Conservation (phyloP, 805 yeast genomes). For the Sugiyamaella boreocaroliniensis region DNA sequence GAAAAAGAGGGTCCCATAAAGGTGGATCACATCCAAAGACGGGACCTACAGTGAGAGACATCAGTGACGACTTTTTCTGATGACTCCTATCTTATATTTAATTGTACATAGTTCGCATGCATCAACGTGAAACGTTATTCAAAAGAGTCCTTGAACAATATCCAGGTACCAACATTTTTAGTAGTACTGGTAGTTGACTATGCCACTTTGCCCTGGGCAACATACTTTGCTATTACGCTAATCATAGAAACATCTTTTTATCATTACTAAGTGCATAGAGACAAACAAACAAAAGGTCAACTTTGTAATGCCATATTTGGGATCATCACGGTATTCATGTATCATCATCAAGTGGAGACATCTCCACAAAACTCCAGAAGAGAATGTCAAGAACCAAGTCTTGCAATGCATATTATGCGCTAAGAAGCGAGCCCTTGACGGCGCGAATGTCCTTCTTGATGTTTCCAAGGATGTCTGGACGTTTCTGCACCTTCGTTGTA, state of each 20-base stretch:
- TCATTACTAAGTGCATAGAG: too few relatives aligned
- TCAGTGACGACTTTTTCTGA: slow-evolving; percentile 11
- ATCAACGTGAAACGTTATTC: background rate
- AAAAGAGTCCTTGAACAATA: too few relatives aligned
- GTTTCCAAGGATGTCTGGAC: slow-evolving; percentile 7
- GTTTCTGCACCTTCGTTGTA: background rate
- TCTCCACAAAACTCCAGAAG: too few relatives aligned
- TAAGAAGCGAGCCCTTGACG: slow-evolving; percentile 21
- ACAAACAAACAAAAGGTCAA: too few relatives aligned
- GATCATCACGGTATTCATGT: too few relatives aligned
- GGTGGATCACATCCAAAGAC: background rate
- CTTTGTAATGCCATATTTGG: too few relatives aligned
- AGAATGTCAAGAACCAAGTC: background rate
- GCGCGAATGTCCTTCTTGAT: slow-evolving; percentile 22
- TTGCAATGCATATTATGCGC: slow-evolving; percentile 4
- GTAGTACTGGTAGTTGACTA: too few relatives aligned
- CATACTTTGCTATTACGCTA: too few relatives aligned
- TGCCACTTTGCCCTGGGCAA: too few relatives aligned
- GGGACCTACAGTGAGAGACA: background rate
- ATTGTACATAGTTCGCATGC: background rate
- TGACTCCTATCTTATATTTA: background rate
- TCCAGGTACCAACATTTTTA: too few relatives aligned
- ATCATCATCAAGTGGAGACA: too few relatives aligned
- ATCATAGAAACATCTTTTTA: too few relatives aligned
- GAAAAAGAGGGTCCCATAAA: background rate